Percentiles rank a stretch among this genome's conserved stretches.
Conservation (phyloP, 345 rosid species). For the Angophora floribunda region DNA sequence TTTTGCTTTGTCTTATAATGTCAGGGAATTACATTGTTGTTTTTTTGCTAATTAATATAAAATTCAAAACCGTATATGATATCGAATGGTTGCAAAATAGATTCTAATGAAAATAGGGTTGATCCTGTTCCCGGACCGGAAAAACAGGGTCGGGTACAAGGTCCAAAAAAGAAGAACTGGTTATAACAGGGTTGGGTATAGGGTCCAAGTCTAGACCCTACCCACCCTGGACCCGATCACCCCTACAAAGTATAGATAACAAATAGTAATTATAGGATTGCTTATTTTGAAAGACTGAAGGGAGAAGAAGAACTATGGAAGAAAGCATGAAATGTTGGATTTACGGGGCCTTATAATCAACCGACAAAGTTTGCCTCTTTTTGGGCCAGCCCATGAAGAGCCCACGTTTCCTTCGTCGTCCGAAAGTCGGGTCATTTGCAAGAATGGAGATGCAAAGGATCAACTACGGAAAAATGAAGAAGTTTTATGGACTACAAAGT, state of each 20-base stretch:
- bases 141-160: no score
- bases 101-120: no score
- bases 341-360: background rate
- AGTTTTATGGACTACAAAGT: background rate
- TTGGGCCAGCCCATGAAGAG: background rate
- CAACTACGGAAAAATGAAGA: background rate
- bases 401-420: background rate
- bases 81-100: no score
- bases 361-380: background rate
- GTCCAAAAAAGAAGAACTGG: no score
- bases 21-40: no score
- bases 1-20: no score
- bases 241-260: background rate
- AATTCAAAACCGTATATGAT: no score
- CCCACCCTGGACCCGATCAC: no score
- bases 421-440: background rate
- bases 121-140: no score
- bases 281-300: background rate
- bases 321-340: background rate
- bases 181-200: no score
- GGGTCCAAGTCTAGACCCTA: no score
- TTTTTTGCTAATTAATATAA: no score
- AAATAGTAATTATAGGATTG: background rate
- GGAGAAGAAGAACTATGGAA: background rate
- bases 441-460: background rate